Conservation (phyloP, 164 flowering plant species). For the Protea cynaroides region DNA sequence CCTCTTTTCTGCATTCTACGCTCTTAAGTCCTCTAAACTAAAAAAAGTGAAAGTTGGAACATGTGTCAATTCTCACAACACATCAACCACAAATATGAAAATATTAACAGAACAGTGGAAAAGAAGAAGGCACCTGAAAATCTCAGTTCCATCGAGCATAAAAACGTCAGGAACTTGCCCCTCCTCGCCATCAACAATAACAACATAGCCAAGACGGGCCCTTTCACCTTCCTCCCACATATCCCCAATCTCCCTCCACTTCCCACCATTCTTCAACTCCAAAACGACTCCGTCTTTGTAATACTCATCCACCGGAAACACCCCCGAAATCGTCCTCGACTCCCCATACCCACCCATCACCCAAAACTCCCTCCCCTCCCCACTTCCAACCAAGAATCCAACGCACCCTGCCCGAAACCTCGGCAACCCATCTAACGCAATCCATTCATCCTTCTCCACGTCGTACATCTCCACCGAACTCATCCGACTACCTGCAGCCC, state of each 20-base stretch:
- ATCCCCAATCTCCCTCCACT: conserved; percentile 77
- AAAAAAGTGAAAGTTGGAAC: too few species aligned
- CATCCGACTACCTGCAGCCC: conserved; percentile 78
- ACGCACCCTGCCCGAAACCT: conserved; percentile 78
- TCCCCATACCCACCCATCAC: conserved; percentile 98
- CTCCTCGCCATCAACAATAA: conserved; percentile 39
- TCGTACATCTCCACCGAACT: conserved; percentile 75
- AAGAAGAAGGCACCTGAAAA: conserved; percentile 48
- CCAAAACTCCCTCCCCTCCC: conserved; percentile 72
- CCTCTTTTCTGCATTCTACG: too few species aligned
- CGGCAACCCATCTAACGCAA: conserved; percentile 63
- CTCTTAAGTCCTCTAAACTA: too few species aligned
- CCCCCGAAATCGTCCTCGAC: conserved; percentile 66
- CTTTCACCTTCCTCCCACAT: conserved; percentile 88
- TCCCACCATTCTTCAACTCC: conserved; percentile 25
- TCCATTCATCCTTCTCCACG: conserved; percentile 62
- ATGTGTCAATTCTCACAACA: too few species aligned
- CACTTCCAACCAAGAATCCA: conserved; percentile 56
- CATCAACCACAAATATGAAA: background rate
- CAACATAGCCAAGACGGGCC: conserved; percentile 60
- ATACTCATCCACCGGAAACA: conserved; percentile 85
- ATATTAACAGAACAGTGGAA: background rate
- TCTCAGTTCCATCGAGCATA: conserved; percentile 69
- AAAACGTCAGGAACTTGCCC: conserved; percentile 38
- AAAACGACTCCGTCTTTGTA: conserved; percentile 56